A percentile compares a stretch with the other conserved stretches of the same genome.
Evolutionary conservation across 2,329 filamentous ascomycete species (phyloP).

Genomic region (Mollisiaceae sp.): DNA sequence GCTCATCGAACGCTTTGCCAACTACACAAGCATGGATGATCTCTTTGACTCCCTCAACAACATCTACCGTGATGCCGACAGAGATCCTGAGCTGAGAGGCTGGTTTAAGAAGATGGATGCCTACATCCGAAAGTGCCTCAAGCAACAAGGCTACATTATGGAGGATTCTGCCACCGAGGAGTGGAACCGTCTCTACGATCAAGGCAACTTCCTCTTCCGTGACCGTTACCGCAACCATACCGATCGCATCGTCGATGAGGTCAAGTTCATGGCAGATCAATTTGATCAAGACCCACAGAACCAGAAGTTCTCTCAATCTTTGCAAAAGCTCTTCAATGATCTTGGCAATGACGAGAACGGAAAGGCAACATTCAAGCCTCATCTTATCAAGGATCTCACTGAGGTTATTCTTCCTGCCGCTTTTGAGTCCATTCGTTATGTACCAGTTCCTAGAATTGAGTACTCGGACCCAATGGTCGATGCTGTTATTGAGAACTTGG

Average conservation of each 20-base stretch:
- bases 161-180: conserved; percentile 78
- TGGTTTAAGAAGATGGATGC: conserved; percentile 85
- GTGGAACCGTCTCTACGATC: conserved; percentile 85
- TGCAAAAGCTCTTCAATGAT: conserved; percentile 86
- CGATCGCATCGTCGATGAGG: conserved; percentile 83
- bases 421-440: conserved; percentile 85
- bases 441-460: conserved; percentile 93
- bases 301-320: conserved; percentile 73
- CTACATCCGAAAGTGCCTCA: conserved; percentile 82
- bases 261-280: conserved; percentile 87
- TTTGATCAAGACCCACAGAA: conserved; percentile 91
- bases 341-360: conserved; percentile 88
- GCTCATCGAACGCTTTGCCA: conserved; percentile 93
- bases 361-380: conserved; percentile 88
- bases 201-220: conserved; percentile 84
- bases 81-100: conserved; percentile 80
- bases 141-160: conserved; percentile 90
- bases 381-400: conserved; percentile 86
- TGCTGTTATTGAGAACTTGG: conserved; percentile 89
- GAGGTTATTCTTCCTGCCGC: conserved; percentile 84
- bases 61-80: conserved; percentile 86
- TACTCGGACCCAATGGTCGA: conserved; percentile 85
- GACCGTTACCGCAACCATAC: conserved; percentile 88
- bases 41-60: conserved; percentile 83
- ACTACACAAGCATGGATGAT: conserved; percentile 87